Conservation (phyloP, 768 basidiomycete genomes). For the Macrolepiota dolichaula region DNA sequence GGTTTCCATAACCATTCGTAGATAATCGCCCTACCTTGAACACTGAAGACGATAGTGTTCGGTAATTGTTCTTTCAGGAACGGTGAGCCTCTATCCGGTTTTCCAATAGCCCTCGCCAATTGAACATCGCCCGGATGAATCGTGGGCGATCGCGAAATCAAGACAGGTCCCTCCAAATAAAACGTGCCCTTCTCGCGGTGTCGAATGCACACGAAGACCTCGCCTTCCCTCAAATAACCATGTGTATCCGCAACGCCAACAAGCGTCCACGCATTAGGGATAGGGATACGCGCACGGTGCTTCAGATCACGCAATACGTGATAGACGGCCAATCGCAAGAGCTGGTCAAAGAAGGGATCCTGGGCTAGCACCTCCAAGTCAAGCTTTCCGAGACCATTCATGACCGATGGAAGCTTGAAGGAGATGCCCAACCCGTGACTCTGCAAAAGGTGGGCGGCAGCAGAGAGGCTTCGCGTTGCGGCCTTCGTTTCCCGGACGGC, state of each 20-base stretch:
- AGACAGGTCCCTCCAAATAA: constrained; percentile 50
- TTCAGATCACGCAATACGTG: constrained; percentile 67
- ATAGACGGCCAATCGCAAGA: constrained; percentile 50
- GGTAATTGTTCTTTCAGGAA: constrained; percentile 45
- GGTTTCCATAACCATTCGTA: neutral
- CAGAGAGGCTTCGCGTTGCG: constrained; percentile 37
- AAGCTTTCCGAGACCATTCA: constrained; percentile 46
- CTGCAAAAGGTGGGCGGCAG: constrained; percentile 48
- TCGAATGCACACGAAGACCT: constrained; percentile 61
- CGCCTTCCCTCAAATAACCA: constrained; percentile 40
- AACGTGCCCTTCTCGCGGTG: constrained; percentile 29
- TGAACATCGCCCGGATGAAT: constrained; percentile 69
- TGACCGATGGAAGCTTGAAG: constrained; percentile 49
- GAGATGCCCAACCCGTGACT: constrained; percentile 52
- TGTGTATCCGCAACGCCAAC: constrained; percentile 72
- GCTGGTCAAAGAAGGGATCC: constrained; percentile 45
- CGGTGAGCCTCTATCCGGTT: constrained; percentile 47
- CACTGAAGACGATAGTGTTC: constrained; percentile 65
- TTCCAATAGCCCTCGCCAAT: constrained; percentile 52
- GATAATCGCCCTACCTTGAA: constrained; percentile 35
- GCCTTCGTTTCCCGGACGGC: constrained; percentile 44
- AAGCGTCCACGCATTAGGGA: constrained; percentile 58
- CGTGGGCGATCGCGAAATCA: constrained; percentile 61
- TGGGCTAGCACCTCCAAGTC: constrained; percentile 29
- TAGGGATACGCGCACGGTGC: constrained; percentile 60